Evolutionary conservation across 768 basidiomycete species (phyloP).

Genomic region (Peribolospora kevripleyi): DNA sequence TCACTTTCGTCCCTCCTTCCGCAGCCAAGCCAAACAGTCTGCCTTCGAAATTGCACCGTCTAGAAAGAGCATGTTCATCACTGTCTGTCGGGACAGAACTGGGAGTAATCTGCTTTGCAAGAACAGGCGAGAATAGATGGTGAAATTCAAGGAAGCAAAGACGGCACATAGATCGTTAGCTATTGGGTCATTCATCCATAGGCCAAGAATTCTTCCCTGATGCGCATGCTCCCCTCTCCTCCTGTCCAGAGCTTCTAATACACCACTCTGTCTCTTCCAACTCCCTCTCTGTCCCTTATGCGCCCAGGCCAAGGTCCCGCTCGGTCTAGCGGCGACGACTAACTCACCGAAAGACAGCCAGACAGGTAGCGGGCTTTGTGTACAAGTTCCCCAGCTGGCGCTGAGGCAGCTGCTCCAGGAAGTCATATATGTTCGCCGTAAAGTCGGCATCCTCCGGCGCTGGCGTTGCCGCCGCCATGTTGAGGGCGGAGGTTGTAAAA

Average conservation of each 20-base stretch:
- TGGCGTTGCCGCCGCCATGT: too few relatives aligned
- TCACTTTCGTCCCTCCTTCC: conserved; percentile 41
- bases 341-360: conserved; percentile 61
- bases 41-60: conserved; percentile 37
- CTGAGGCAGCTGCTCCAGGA: conserved; percentile 58
- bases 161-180: neutral
- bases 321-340: neutral
- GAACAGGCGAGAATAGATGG: neutral
- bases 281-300: too few relatives aligned
- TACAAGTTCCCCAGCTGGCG: conserved; percentile 54
- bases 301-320: neutral
- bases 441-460: conserved; percentile 1
- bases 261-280: neutral
- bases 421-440: conserved; percentile 21
- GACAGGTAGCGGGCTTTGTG: conserved; percentile 61
- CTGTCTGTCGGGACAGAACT: conserved; percentile 55
- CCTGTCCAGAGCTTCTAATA: neutral
- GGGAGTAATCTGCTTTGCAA: conserved; percentile 35
- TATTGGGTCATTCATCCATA: too few relatives aligned
- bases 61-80: conserved; percentile 70
- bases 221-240: neutral
- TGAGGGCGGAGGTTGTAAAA: too few relatives aligned
- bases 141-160: neutral
- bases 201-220: too few relatives aligned
- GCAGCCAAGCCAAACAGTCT: conserved; percentile 47